Evolutionary conservation across 2,329 filamentous ascomycete species (phyloP), one percentile per base, ranked within the genome.

Genomic region (Zopfia rhizophila): DNA sequence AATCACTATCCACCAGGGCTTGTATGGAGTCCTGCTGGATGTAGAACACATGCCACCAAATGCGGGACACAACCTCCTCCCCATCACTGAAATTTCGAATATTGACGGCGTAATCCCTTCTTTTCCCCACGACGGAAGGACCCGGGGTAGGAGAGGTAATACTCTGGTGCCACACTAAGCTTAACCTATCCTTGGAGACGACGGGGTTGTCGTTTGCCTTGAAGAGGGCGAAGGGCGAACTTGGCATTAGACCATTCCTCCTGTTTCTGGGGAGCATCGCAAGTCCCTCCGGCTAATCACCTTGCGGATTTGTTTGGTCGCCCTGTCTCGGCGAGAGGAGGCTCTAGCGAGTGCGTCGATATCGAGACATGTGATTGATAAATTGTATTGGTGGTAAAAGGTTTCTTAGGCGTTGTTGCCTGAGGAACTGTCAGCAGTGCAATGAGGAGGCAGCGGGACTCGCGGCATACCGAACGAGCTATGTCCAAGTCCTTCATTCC

Each of bases 171-270:
- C n/a, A 37, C 42, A 12, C 23, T 18, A 12, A 17, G 27, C 19
- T 16, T 17, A 10, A 24, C 38, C 16, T 18, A 18, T 10, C 4
- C 12, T 33, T 13, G 29, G n/a, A 11, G 6, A 30, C 22, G 12
- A 10, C 35, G 23, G 12, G n/a, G 32, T 22, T 29, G 19, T 11
- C 11, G n/a, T 24, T 33, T 31, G 46, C 40, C 46, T 49, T 16
- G 12, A 49, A 40, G n/a, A 37, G 36, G 46, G 46, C 41, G 46
- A 24, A 49, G 40, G 31, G 36, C 40, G 30, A 33, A 38, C 30
- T 24, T 39, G 33, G 28, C 38, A 48, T 35, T 12, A 27, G 27
- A 31, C n/a, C n/a, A n/a, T n/a, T n/a, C n/a, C n/a, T n/a, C n/a
- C n/a, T n/a, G n/a, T n/a, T n/a, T n/a, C n/a, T n/a, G n/a, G n/a